Percentiles rank a stretch among this genome's conserved stretches.
Conservation (phyloP, 2,329 filamentous ascomycete species). For the Fonsecaea multimorphosa region DNA sequence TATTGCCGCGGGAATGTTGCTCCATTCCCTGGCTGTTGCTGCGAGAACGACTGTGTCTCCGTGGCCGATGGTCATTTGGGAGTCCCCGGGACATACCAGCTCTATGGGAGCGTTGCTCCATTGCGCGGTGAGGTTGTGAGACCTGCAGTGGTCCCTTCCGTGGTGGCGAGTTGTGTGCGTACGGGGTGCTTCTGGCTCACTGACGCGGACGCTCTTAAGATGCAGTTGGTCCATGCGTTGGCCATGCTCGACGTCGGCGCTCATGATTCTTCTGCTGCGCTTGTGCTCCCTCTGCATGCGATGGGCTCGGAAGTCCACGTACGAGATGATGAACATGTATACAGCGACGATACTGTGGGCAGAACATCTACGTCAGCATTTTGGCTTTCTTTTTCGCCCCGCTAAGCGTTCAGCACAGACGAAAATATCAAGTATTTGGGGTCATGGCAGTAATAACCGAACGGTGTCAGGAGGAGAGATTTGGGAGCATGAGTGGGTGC, state of each 20-base stretch:
- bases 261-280: background rate
- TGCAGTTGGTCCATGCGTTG: background rate
- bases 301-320: constrained; percentile 5
- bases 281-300: constrained; percentile 5
- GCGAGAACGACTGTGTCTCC: background rate
- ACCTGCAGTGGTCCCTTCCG: too few relatives aligned
- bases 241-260: constrained; percentile 1
- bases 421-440: too few relatives aligned
- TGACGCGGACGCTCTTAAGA: background rate
- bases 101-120: too few relatives aligned
- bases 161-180: background rate
- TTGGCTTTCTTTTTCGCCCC: background rate
- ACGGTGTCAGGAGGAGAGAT: background rate
- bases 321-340: constrained; percentile 10
- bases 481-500: background rate
- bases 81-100: too few relatives aligned
- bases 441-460: too few relatives aligned
- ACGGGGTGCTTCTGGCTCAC: background rate
- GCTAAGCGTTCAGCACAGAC: background rate
- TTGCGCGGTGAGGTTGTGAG: too few relatives aligned
- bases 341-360: constrained; percentile 1
- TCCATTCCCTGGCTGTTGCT: background rate
- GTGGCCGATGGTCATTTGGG: background rate
- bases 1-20: background rate
- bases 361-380: constrained; percentile 3